Evolutionary conservation across 306 rosid species (phyloP), one percentile per base, ranked within the genome.

Genomic region (Arachis hypogaea): DNA sequence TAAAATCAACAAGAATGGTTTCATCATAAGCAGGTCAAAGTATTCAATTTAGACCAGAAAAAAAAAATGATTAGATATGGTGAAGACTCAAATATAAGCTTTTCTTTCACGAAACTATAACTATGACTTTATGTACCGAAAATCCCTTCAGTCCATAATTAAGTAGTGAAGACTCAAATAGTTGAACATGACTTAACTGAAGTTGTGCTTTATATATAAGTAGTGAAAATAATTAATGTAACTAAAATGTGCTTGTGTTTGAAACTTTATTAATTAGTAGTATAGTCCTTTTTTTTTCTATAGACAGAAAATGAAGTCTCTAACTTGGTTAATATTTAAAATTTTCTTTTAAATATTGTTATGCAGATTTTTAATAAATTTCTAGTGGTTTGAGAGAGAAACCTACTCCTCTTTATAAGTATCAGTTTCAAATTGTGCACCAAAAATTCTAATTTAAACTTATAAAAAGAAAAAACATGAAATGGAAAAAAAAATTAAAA

Each of bases 31-130:
- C 36, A 8, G 56, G 80, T 77, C 80, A 77, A 69, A 41, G 65
- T 69, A 60, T 41, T 69, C 43, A 45, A 68, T 22, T 69, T 64
- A 69, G 74, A 68, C 30, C 38, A 4, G 40, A 11, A 10, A 67
- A 67, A 66, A 66, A 42, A 46, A 46, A 14, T 9, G 40, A 7
- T 16, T 2, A 54, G 2, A 42, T 40, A 14, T 30, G 57, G 67
- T 33, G 79, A 66, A 66, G 43, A 57, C 41, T 6, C 29, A 36
- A 76, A 11, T 9, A 4, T 14, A 22, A 41, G 28, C 36, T 68
- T 76, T 68, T 59, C 80, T 49, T 77, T 52, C 38, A 77, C 75
- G 80, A 60, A 77, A 68, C 64, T 41, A 16, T 56, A 50, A 50
- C 40, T 41, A 8, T 44, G 66, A 68, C 60, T 77, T 77, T 68